Evolutionary conservation across 1,284 basidiomycete genomes (phyloP).

Genomic region (Ganoderma lingzhi): DNA sequence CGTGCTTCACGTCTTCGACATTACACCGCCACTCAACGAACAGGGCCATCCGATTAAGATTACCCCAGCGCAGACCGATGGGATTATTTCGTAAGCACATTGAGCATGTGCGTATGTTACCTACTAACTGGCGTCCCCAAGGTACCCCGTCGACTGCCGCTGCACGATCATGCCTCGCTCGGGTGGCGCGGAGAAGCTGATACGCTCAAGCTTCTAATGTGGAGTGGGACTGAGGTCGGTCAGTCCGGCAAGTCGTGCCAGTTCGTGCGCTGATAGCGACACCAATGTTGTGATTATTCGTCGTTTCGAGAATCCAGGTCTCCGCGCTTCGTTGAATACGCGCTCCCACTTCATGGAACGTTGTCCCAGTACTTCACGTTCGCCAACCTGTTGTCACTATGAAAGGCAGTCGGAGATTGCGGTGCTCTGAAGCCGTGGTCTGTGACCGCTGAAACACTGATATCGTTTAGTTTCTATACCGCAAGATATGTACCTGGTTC

Average conservation of each 20-base stretch:
- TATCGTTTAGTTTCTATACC: background rate
- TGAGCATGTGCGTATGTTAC: background rate
- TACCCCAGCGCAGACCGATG: constrained; percentile 20
- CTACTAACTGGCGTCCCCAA: background rate
- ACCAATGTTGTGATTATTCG: background rate
- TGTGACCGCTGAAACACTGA: background rate
- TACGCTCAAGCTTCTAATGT: constrained; percentile 3
- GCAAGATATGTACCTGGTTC: background rate
- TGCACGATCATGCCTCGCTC: constrained; percentile 27
- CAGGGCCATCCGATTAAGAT: constrained; percentile 20
- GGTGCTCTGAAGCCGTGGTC: background rate
- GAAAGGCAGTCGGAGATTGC: background rate
- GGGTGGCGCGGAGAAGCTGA: constrained; percentile 16
- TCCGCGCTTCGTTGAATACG: background rate
- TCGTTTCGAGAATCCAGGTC: background rate
- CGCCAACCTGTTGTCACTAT: background rate
- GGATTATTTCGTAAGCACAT: constrained; percentile 17
- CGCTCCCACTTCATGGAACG: background rate
- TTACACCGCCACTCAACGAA: constrained; percentile 22
- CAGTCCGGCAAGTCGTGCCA: background rate
- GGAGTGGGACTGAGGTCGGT: background rate
- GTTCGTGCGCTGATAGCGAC: background rate
- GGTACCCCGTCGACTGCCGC: constrained; percentile 23
- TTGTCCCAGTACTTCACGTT: background rate
- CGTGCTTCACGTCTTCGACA: constrained; percentile 25